Conservation (phyloP, 768 basidiomycete genomes). For the Hygrocybe coccinea region DNA sequence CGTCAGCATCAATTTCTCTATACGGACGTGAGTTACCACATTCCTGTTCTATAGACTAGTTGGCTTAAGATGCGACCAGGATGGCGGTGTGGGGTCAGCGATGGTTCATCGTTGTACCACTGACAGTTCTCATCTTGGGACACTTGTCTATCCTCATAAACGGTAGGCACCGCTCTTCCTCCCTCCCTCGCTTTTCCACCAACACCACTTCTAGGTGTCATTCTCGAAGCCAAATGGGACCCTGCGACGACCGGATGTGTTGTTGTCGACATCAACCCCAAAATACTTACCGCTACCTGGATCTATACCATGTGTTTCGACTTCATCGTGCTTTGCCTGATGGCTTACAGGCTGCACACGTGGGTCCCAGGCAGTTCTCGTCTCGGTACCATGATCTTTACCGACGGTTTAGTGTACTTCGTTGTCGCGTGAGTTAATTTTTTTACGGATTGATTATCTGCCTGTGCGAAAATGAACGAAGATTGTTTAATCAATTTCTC, state of each 20-base stretch:
- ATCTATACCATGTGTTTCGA: constrained; percentile 78
- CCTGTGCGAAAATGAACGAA: no score
- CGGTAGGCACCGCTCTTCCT: constrained; percentile 35
- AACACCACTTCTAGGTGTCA: constrained; percentile 48
- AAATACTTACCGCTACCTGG: constrained; percentile 57
- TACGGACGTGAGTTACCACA: constrained; percentile 68
- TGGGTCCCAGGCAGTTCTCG: constrained; percentile 45
- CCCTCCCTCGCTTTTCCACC: constrained; percentile 16
- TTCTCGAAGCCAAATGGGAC: constrained; percentile 56
- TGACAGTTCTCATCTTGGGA: constrained; percentile 56
- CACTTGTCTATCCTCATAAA: constrained; percentile 71
- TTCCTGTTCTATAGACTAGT: no score
- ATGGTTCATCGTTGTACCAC: constrained; percentile 46
- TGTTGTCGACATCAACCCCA: constrained; percentile 55
- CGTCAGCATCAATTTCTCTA: constrained; percentile 64
- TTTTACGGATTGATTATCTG: no score
- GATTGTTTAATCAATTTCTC: no score
- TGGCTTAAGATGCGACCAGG: no score
- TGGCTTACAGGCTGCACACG: constrained; percentile 54
- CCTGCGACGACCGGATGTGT: constrained; percentile 45
- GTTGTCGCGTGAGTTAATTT: constrained; percentile 63
- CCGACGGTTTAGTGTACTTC: constrained; percentile 70
- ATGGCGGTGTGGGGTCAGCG: constrained; percentile 68
- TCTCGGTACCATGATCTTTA: constrained; percentile 60
- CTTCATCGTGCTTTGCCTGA: constrained; percentile 55